These are phyloP conservation scores for Evansstolkia leycettana DNA, from an alignment of 495 filamentous ascomycete genomes.

Conservation along the genomic window DNA sequence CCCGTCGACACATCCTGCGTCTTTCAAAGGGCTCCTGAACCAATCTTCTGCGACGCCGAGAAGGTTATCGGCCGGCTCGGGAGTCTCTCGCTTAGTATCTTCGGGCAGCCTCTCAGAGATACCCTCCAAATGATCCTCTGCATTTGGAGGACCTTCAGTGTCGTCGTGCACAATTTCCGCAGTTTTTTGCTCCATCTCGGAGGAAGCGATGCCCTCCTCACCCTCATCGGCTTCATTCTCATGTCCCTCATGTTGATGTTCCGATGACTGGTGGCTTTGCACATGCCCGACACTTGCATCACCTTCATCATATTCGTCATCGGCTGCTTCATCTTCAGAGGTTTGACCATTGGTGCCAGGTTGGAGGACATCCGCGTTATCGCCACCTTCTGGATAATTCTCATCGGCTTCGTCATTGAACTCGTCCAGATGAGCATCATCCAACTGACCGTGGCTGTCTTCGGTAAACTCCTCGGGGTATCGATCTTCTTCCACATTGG, in stretches of 20 bases:
- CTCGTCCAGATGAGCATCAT: slow-evolving; percentile 6
- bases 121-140: slow-evolving; percentile 8
- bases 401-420: slow-evolving; percentile 7
- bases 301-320: slow-evolving; percentile 9
- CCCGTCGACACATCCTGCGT: slow-evolving; percentile 1
- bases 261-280: slow-evolving; percentile 3
- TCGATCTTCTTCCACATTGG: slow-evolving; percentile 6
- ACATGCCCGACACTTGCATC: slow-evolving; percentile 7
- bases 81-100: slow-evolving; percentile 6
- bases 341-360: too few relatives aligned
- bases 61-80: slow-evolving; percentile 18
- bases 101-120: slow-evolving; percentile 3
- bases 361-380: slow-evolving; percentile 2
- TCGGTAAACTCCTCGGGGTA: slow-evolving; percentile 5
- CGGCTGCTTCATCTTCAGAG: slow-evolving; percentile 8
- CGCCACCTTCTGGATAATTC: slow-evolving; percentile 8
- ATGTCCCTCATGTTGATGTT: slow-evolving; percentile 2
- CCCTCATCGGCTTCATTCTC: slow-evolving; percentile 2
- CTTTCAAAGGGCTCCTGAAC: slow-evolving; percentile 14
- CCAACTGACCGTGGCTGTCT: neutral
- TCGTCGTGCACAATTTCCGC: slow-evolving; percentile 9
- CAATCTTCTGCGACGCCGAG: slow-evolving; percentile 21
- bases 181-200: slow-evolving; percentile 11
- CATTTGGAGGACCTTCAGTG: slow-evolving; percentile 7
- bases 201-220: slow-evolving; percentile 4